Percentiles rank a stretch among this genome's conserved stretches.
phyloP scores from a whole-genome alignment of 2,329 filamentous ascomycete genomes.

The Paecilomyces dactylethromorphus region DNA sequence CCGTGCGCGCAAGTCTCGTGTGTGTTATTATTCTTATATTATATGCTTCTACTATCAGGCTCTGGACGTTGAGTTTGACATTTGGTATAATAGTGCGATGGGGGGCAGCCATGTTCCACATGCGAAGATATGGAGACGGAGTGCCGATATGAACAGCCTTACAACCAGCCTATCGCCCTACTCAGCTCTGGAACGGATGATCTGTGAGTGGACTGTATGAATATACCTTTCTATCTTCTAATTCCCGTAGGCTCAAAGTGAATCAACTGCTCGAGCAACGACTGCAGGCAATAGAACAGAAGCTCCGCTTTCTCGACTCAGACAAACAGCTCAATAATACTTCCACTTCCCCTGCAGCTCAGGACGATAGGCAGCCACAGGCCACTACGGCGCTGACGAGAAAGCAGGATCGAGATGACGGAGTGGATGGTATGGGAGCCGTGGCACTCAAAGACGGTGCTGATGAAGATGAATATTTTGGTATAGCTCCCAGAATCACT shows the following conservation, averaged over 20 bases:
- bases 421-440: conserved; percentile 8
- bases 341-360: neutral
- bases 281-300: neutral
- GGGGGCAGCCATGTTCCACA: conserved; percentile 6
- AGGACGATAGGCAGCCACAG: neutral
- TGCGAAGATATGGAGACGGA: conserved; percentile 8
- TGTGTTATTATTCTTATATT: conserved; percentile 1
- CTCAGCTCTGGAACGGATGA: neutral
- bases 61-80: neutral
- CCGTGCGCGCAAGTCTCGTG: conserved; percentile 8
- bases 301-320: neutral
- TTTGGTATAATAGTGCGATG: conserved; percentile 5
- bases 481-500: conserved; percentile 5
- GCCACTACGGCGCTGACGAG: neutral
- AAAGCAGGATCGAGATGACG: conserved; percentile 1
- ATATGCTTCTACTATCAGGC: neutral
- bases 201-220: neutral
- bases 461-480: conserved; percentile 20
- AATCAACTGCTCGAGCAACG: neutral
- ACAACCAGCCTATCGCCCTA: conserved; percentile 1
- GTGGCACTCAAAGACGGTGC: conserved; percentile 8
- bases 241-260: neutral
- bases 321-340: neutral
- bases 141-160: conserved; percentile 7
- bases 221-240: neutral